Percentiles rank a stretch among this genome's conserved stretches.
phyloP scores from a whole-genome alignment of 257 asterid species.

The Rubia yunnanensis region DNA sequence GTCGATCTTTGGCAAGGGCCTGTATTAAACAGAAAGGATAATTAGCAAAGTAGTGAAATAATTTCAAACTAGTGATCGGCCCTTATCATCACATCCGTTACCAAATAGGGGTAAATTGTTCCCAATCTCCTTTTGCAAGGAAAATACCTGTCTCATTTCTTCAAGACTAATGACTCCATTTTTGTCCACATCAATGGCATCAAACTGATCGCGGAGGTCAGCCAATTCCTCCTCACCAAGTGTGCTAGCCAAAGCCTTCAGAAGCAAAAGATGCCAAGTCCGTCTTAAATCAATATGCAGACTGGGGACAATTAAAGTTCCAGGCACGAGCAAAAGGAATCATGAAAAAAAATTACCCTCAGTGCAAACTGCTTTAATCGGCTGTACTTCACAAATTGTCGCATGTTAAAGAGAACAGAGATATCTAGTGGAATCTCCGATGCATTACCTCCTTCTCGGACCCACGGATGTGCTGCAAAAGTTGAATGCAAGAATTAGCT shows the following conservation, averaged over 20 bases:
- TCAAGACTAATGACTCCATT: constrained; percentile 93
- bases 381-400: constrained; percentile 85
- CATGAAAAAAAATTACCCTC: constrained; percentile 42
- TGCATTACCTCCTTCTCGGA: constrained; percentile 97
- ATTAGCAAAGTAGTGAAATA: not conserved
- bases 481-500: constrained; percentile 8
- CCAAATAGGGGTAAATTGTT: not conserved
- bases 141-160: constrained; percentile 89
- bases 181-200: constrained; percentile 94
- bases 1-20: constrained; percentile 98
- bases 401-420: constrained; percentile 81
- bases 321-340: not conserved
- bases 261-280: not conserved
- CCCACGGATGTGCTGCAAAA: constrained; percentile 95
- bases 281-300: not conserved
- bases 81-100: not conserved
- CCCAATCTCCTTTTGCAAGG: not conserved
- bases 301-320: not conserved
- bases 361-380: constrained; percentile 95
- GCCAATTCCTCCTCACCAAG: constrained; percentile 85
- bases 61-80: not conserved
- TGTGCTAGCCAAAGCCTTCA: constrained; percentile 92
- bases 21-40: constrained; percentile 17
- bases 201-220: constrained; percentile 85
- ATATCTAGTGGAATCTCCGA: constrained; percentile 97